Conservation (phyloP, 495 filamentous ascomycete genomes). For the Rhizodiscina lignyota region DNA sequence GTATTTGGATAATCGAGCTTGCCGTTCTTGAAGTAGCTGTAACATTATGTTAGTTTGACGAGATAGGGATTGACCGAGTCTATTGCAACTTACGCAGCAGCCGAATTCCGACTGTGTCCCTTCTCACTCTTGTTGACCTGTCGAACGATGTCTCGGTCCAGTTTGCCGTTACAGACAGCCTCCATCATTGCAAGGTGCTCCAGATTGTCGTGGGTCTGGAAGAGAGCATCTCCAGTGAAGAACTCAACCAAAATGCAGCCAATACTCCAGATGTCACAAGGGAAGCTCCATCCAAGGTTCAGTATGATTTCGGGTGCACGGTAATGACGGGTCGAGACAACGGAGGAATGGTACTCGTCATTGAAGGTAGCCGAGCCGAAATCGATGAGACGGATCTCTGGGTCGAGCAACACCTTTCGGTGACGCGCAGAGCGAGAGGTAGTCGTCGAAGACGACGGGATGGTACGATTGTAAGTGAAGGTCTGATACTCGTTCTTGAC, state of each 20-base stretch:
- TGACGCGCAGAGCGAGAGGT: slow-evolving; percentile 65
- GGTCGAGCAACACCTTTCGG: slow-evolving; percentile 76
- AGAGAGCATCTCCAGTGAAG: slow-evolving; percentile 92
- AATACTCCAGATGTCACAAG: slow-evolving; percentile 98
- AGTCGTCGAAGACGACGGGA: slow-evolving; percentile 76
- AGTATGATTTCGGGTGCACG: slow-evolving; percentile 94
- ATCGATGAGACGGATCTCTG: slow-evolving; percentile 93
- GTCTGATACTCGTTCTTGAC: slow-evolving; percentile 84
- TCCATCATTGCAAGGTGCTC: slow-evolving; percentile 99
- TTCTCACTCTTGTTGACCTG: slow-evolving; percentile 48
- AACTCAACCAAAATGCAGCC: slow-evolving; percentile 99
- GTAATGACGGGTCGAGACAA: slow-evolving; percentile 92
- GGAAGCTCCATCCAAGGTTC: slow-evolving; percentile 91
- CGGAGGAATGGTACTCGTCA: slow-evolving; percentile 94
- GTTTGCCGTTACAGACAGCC: slow-evolving; percentile 53
- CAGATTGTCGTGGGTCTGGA: slow-evolving; percentile 95
- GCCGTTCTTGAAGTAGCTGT: slow-evolving; percentile 70
- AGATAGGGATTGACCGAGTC: background rate
- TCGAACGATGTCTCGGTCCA: slow-evolving; percentile 61
- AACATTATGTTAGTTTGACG: slow-evolving; percentile 12
- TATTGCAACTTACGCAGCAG: slow-evolving; percentile 55
- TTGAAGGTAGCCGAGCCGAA: slow-evolving; percentile 97
- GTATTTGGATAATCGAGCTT: slow-evolving; percentile 77
- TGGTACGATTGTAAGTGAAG: slow-evolving; percentile 88
- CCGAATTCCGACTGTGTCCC: slow-evolving; percentile 51